Base-by-base conservation (phyloP, 148 eudicot genomes). In the Rhododendron molle region DNA sequence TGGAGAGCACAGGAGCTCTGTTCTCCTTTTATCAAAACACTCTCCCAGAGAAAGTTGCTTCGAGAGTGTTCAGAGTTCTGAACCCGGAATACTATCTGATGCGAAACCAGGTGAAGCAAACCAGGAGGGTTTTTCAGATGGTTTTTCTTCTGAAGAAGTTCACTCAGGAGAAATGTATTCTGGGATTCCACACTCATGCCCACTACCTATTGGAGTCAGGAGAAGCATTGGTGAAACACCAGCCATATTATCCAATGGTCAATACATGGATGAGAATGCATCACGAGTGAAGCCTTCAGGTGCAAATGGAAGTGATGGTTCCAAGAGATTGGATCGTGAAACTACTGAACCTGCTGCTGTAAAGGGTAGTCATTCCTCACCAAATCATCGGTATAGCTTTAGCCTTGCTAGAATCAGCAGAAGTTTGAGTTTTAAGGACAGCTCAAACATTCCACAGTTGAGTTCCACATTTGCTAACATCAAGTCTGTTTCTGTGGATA, bases 341-440 rank as follows among this genome's bases (percentile, higher is more conserved):
- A 32, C 60, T 60, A 62, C 87, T 30, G 87, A 84, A 50, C 80
- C 76, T 65, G 86, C 83, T 38, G 87, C 83, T 79, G 87, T 69
- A 56, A 88, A 86, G 79, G 86, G 86, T 71, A 90, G 85, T 28
- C 88, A 87, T 74, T 84, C 91, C 65, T 91, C 94, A 43, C 90
- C 88, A 32, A 85, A 88, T 85, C 87, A 87, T 47, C 88, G 94
- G 26, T 90, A 90, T 84, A 90, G 94, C 91, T 92, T 91, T 83
- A 84, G 89, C 87, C 85, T 92, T 56, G 89, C 89, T 34, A 91
- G 85, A 90, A 84, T 96, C 90, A 90, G 90, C 38, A 93, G 88
- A 92, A 94, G 95, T 89, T 87, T 90, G 78, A 94, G 96, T 89
- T 93, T 91, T 74, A 96, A 89, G 89, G 98, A 96, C 60, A 85